Evolutionary conservation across 1,139 yeast genomes (phyloP).

Genomic region (Yamadazyma mexicana): DNA sequence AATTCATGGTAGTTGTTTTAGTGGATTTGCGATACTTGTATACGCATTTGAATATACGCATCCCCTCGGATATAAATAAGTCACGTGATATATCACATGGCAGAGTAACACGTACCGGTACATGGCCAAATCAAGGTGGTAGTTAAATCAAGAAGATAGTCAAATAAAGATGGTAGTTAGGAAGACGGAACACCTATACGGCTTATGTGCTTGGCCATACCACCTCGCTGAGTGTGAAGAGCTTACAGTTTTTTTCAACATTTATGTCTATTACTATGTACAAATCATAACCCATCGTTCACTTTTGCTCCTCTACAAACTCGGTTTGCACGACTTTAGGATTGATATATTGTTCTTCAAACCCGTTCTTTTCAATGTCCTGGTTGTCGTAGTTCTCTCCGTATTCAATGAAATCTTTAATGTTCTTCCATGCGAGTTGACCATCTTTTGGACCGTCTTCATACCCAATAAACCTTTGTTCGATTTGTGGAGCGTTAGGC

Average conservation of each 20-base stretch:
- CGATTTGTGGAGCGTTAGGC: slow-evolving; percentile 66
- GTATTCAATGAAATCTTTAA: slow-evolving; percentile 71
- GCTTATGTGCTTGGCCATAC: too few species aligned
- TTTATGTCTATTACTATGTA: neutral
- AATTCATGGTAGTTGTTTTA: neutral
- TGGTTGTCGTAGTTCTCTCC: slow-evolving; percentile 54
- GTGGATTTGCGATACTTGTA: slow-evolving; percentile 8
- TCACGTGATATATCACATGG: neutral
- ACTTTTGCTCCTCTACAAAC: slow-evolving; percentile 5
- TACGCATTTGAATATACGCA: slow-evolving; percentile 9
- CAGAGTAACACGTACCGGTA: too few species aligned
- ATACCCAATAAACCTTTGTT: slow-evolving; percentile 70
- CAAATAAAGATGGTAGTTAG: too few species aligned
- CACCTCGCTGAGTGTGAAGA: too few species aligned
- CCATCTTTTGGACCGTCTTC: slow-evolving; percentile 73
- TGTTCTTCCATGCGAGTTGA: slow-evolving; percentile 67
- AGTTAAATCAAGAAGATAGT: too few species aligned
- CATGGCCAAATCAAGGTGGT: too few species aligned
- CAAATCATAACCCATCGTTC: slow-evolving; percentile 6
- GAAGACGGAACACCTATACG: too few species aligned
- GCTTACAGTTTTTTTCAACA: neutral
- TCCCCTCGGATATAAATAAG: slow-evolving; percentile 10
- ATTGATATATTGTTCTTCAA: slow-evolving; percentile 47
- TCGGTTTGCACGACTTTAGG: slow-evolving; percentile 10
- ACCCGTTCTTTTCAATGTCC: slow-evolving; percentile 39